Evolutionary conservation across 2,329 filamentous ascomycete species (phyloP).

Genomic region (Colletotrichum euphorbiae): DNA sequence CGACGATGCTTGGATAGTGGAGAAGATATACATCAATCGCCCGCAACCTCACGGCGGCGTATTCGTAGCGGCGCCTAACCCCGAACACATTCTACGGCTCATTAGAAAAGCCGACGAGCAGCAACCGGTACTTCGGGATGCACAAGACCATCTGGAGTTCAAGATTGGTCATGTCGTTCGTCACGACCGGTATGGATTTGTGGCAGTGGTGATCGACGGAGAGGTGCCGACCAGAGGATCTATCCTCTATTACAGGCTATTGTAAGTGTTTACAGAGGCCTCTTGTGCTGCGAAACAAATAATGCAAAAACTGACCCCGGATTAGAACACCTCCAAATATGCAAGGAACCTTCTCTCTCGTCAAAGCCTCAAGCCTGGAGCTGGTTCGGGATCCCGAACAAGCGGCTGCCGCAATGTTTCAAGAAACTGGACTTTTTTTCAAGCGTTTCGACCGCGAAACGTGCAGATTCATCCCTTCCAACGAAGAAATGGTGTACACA

Average conservation of each 20-base stretch:
- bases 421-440: slow-evolving; percentile 85
- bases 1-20: slow-evolving; percentile 78
- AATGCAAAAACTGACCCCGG: neutral
- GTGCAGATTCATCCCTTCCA: slow-evolving; percentile 71
- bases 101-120: slow-evolving; percentile 59
- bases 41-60: slow-evolving; percentile 25
- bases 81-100: slow-evolving; percentile 46
- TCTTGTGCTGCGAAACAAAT: neutral
- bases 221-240: slow-evolving; percentile 44
- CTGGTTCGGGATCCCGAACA: slow-evolving; percentile 30
- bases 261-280: slow-evolving; percentile 10
- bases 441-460: slow-evolving; percentile 80
- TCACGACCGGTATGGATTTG: slow-evolving; percentile 83
- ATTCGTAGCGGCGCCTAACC: slow-evolving; percentile 28
- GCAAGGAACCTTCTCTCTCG: slow-evolving; percentile 36
- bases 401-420: slow-evolving; percentile 65
- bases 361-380: slow-evolving; percentile 37
- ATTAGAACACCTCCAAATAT: slow-evolving; percentile 35
- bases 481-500: slow-evolving; percentile 32
- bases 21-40: slow-evolving; percentile 53
- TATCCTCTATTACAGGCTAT: slow-evolving; percentile 20
- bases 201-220: slow-evolving; percentile 87
- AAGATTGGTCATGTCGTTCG: slow-evolving; percentile 85
- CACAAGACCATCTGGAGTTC: slow-evolving; percentile 55
- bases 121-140: slow-evolving; percentile 51